These are phyloP conservation scores for Lippia alba DNA, from an alignment of 305 asterid genomes.

Conservation along the genomic window DNA sequence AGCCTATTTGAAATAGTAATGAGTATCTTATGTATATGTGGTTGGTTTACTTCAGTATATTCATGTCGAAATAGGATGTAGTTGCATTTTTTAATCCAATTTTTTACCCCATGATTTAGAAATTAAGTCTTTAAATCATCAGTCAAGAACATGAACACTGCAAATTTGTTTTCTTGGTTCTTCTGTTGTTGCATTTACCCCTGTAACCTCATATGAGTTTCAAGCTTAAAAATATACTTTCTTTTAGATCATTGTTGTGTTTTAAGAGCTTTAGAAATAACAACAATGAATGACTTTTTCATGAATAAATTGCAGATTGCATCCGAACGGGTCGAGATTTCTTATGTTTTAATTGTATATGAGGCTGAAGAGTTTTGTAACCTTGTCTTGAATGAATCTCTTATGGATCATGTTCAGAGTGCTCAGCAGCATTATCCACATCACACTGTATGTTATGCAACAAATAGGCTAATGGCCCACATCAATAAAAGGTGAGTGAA, in stretches of 20 bases:
- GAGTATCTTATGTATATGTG: neutral
- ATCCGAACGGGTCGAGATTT: constrained; percentile 52
- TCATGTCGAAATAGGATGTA: neutral
- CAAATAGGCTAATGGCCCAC: constrained; percentile 83
- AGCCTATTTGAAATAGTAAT: neutral
- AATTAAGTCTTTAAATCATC: constrained; percentile 5
- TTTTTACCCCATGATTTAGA: too few species aligned
- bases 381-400: constrained; percentile 56
- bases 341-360: constrained; percentile 68
- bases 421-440: constrained; percentile 73
- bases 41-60: neutral
- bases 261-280: constrained; percentile 19
- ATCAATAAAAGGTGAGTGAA: constrained; percentile 72
- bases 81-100: neutral
- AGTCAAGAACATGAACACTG: constrained; percentile 3
- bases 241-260: constrained; percentile 1
- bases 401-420: constrained; percentile 59
- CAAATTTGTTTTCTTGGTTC: neutral
- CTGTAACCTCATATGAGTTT: neutral
- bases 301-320: constrained; percentile 58
- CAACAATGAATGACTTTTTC: constrained; percentile 26
- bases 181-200: constrained; percentile 6
- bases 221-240: neutral
- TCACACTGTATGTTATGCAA: constrained; percentile 77
- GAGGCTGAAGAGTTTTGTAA: constrained; percentile 95